Evolutionary conservation across 2,329 filamentous ascomycete species (phyloP), one percentile per base, ranked within the genome.

Genomic region (Xylaria sp.): DNA sequence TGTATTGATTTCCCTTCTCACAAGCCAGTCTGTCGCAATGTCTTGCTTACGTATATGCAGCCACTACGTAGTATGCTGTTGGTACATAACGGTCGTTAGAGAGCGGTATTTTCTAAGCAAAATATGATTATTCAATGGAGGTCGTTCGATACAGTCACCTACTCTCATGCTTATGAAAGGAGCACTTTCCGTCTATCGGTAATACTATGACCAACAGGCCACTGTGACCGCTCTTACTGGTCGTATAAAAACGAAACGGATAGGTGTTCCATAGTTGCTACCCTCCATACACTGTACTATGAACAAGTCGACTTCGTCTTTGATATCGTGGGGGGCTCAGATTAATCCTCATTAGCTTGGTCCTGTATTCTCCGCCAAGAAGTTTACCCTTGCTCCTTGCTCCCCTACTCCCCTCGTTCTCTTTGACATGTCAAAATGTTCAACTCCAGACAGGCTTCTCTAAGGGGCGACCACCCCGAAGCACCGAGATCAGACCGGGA

Each of bases 101-200:
- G n/a, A 48, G 28, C 2, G 28, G 46, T 23, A 10, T 48, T 48
- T 48, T 15, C 41, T 7, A 46, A n/a, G 41, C n/a, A 46, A 46
- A 18, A 46, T 46, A 46, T 37, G 51, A 56, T 41, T 60, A 44
- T 55, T 55, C 25, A 23, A 57, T 34, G 60, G 28, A 51, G 15
- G 13, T 58, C 50, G 34, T 48, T 63, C 59, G 59, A 67, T 67
- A 37, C 65, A 60, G 64, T 66, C 64, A 66, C 50, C 56, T 56
- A 59, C 28, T 31, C 48, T 39, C 28, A 64, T 50, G 51, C 51
- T 56, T 50, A 56, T 65, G 34, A 41, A 15, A 46, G 23, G 23
- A 46, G 55, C 56, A 46, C 18, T 34, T 46, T 34, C 39, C 55
- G 48, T 54, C 25, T 60, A 51, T 34, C 37, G 46, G 46, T 31